Percentiles rank a stretch among this genome's conserved stretches.
Conservation (phyloP, 495 filamentous ascomycete species). For the Coniosporium apollinis region DNA sequence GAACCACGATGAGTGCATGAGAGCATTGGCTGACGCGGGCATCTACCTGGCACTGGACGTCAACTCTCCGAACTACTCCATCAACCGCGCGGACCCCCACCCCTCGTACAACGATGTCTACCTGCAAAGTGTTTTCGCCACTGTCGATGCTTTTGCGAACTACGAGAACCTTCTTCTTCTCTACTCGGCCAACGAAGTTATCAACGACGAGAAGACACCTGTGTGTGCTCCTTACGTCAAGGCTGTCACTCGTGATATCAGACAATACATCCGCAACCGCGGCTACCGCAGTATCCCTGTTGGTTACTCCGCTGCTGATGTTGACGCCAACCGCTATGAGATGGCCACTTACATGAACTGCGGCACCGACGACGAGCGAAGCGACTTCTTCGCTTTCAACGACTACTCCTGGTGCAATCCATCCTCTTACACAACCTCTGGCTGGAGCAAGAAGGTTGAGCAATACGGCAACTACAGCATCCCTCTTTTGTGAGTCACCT, state of each 20-base stretch:
- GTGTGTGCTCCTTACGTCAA: conserved; percentile 74
- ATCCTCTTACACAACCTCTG: conserved; percentile 56
- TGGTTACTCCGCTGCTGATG: conserved; percentile 83
- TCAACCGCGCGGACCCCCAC: conserved; percentile 62
- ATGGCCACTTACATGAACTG: conserved; percentile 93
- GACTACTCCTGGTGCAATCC: conserved; percentile 95
- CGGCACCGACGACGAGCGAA: conserved; percentile 66
- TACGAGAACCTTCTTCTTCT: conserved; percentile 86
- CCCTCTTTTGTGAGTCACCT: conserved; percentile 53
- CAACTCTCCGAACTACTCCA: conserved; percentile 61
- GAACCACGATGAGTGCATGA: conserved; percentile 48
- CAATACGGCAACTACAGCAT: conserved; percentile 81
- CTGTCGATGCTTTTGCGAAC: conserved; percentile 71
- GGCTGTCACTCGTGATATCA: conserved; percentile 82
- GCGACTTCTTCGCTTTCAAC: conserved; percentile 95
- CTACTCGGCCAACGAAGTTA: conserved; percentile 95
- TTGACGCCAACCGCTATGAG: conserved; percentile 70
- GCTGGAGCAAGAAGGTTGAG: conserved; percentile 85
- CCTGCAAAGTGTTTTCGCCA: conserved; percentile 84
- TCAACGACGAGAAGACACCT: conserved; percentile 68
- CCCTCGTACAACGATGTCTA: conserved; percentile 83
- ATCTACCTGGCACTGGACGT: conserved; percentile 87
- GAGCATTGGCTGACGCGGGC: conserved; percentile 24
- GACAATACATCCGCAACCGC: conserved; percentile 61
- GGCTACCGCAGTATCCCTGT: conserved; percentile 70